Evolutionary conservation across 2,329 filamentous ascomycete species (phyloP), one percentile per base, ranked within the genome.

Genomic region (Neofusicoccum parvum): DNA sequence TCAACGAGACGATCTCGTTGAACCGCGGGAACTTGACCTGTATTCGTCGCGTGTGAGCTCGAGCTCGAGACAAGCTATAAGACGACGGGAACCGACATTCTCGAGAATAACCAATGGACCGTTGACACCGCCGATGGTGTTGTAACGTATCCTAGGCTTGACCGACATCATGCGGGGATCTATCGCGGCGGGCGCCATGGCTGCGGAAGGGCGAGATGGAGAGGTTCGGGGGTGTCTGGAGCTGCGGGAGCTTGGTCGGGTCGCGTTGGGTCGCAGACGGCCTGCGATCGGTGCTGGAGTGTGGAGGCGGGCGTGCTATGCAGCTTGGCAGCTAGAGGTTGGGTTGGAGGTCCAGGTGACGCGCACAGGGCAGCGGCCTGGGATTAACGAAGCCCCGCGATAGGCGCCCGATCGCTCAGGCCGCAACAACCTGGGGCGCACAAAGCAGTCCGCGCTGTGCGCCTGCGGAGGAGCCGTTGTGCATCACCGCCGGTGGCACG

Each of bases 61-160:
- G 63, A 64, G 49, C 53, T 37, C 49, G 27, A 54, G 15, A 9
- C 17, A 15, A 54, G 39, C 50, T 70, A 27, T 59, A 5, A 7
- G 34, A 51, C 48, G 17, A 60, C 43, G 64, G 67, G 69, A 62
- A 82, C 89, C 72, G 80, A 96, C 94, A 87, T 96, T 96, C 79
- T 98, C 95, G 72, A 99, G 87, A 76, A 99, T 94, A 77, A 99
- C 95, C 80, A 99, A 87, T 74, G 95, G 95, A 67, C 95, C 95
- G 83, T 99, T 99, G 81, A 99, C 90, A 84, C 94, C 94, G 76
- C 93, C 92, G 78, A 99, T 93, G 73, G 95, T 99, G 85, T 99
- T 99, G 88, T 99, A 99, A 75, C 91, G 89, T 81, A 98, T 86
- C 78, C 89, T 84, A 72, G 89, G 89, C 77, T 88, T 86, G 78